Conservation (phyloP, 345 rosid species). For the Syzygium oleosum region DNA sequence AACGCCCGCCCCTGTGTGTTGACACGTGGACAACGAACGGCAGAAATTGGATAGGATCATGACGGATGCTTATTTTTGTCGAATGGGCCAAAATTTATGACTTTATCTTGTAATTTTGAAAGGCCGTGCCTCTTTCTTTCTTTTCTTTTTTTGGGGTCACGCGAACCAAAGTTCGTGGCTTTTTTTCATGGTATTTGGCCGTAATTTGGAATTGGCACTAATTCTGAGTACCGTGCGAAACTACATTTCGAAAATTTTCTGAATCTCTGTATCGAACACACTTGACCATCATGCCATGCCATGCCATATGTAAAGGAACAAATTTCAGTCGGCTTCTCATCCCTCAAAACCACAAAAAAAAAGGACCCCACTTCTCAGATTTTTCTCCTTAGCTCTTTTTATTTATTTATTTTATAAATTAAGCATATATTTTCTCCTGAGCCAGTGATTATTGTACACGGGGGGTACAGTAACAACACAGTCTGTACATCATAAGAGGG, state of each 20-base stretch:
- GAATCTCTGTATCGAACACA: neutral
- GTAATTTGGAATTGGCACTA: neutral
- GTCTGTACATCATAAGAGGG: neutral
- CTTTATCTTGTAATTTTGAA: no score
- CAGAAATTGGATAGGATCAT: no score
- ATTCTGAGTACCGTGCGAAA: accelerated
- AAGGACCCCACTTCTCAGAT: neutral
- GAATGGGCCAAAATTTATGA: no score
- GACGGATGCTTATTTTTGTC: no score
- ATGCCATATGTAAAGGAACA: neutral
- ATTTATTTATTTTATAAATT: neutral
- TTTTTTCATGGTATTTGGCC: neutral
- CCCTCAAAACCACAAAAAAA: neutral
- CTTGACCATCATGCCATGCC: neutral
- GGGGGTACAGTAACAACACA: neutral
- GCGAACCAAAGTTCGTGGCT: neutral
- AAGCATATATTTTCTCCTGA: neutral
- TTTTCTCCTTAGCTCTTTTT: neutral
- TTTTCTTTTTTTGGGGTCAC: neutral
- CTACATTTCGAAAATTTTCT: neutral
- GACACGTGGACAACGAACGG: no score
- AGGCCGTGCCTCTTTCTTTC: no score
- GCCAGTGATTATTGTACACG: neutral
- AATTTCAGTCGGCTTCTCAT: neutral
- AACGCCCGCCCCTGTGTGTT: no score